Evolutionary conservation across 305 asterid species (phyloP).

Genomic region (Fraxinus greggii): DNA sequence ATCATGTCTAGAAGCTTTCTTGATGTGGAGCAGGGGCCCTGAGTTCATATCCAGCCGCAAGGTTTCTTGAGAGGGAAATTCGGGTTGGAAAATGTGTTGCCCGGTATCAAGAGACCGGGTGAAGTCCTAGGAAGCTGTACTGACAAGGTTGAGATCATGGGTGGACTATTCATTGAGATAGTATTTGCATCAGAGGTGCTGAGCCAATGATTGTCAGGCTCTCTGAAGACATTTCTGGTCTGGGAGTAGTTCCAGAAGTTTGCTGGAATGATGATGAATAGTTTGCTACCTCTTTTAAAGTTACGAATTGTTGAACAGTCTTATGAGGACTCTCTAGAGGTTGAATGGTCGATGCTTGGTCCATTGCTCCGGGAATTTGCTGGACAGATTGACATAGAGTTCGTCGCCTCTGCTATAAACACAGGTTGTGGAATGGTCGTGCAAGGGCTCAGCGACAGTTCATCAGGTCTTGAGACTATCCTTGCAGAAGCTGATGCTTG

Average conservation of each 20-base stretch:
- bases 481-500: constrained; percentile 14
- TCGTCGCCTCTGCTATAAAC: constrained; percentile 2
- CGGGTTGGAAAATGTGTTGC: constrained; percentile 9
- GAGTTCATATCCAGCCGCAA: constrained; percentile 5
- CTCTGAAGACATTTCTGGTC: not conserved
- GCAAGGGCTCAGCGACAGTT: not conserved
- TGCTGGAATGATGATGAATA: constrained; percentile 1
- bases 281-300: not conserved
- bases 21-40: constrained; percentile 57
- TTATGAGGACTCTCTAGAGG: not conserved
- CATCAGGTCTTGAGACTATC: constrained; percentile 14
- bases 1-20: not conserved
- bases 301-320: not conserved
- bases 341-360: constrained; percentile 1
- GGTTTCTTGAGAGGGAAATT: not conserved
- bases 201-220: not conserved
- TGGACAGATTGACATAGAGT: not conserved
- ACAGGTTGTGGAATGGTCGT: not conserved
- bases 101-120: constrained; percentile 4
- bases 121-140: constrained; percentile 14
- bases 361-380: not conserved
- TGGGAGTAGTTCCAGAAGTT: not conserved
- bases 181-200: not conserved
- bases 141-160: constrained; percentile 7
- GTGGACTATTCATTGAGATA: not conserved